These are phyloP conservation scores for Hypsizygus marmoreus DNA, from an alignment of 768 basidiomycete species.

Conservation along the genomic window DNA sequence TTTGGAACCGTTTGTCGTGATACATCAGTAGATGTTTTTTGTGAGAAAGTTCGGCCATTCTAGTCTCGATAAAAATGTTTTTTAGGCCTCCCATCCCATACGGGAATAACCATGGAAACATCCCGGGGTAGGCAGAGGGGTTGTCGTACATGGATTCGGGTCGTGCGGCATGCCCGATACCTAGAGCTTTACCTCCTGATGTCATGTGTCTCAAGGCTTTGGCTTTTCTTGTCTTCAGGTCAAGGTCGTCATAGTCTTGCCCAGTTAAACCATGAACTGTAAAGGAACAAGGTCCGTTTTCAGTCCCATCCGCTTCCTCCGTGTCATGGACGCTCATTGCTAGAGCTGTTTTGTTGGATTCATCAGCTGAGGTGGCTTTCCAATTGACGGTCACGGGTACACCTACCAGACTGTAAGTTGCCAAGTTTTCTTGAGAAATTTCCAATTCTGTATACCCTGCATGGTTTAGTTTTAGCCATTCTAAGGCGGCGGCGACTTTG, in stretches of 20 bases:
- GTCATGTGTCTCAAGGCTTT: slow-evolving; percentile 28
- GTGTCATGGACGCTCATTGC: too few species aligned
- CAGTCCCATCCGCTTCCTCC: slow-evolving; percentile 31
- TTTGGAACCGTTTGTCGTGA: slow-evolving; percentile 40
- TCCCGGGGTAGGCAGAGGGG: slow-evolving; percentile 35
- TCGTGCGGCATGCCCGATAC: slow-evolving; percentile 21
- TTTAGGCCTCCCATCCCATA: slow-evolving; percentile 31
- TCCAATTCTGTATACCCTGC: slow-evolving; percentile 30
- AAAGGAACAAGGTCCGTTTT: slow-evolving; percentile 35
- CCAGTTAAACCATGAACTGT: slow-evolving; percentile 38
- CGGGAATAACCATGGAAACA: slow-evolving; percentile 46
- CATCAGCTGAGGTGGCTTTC: too few species aligned
- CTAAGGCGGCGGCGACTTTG: slow-evolving; percentile 29
- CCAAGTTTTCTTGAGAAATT: slow-evolving; percentile 28
- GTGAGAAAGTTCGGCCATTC: slow-evolving; percentile 19
- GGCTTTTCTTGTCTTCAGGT: slow-evolving; percentile 17
- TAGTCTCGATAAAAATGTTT: slow-evolving; percentile 11
- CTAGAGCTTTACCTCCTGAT: slow-evolving; percentile 23
- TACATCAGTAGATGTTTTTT: slow-evolving; percentile 33
- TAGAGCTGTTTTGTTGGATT: too few species aligned
- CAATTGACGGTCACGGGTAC: slow-evolving; percentile 25
- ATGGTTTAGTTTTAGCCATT: slow-evolving; percentile 40
- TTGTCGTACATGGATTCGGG: slow-evolving; percentile 33
- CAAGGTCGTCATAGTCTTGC: slow-evolving; percentile 20
- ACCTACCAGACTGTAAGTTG: slow-evolving; percentile 22